Base-by-base conservation (phyloP, 2,329 filamentous ascomycete species). In the Parasarocladium wereldwijsianum region DNA sequence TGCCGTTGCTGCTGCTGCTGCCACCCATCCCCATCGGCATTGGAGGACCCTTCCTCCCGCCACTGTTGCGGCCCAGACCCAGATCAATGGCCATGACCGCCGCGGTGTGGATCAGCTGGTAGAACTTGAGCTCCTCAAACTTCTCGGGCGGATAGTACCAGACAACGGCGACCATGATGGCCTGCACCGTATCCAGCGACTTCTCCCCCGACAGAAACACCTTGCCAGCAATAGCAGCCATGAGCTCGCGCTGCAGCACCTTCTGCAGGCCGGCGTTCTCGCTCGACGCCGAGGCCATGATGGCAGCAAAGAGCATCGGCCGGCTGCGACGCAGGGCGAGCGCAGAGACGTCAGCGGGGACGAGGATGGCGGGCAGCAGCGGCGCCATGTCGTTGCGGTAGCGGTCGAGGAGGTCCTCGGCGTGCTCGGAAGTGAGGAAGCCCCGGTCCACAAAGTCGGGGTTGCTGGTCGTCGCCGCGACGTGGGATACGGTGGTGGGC, bases 121-220 rank as follows among this genome's bases (percentile, higher is more conserved):
- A 93, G 49, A 90, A 92, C 47, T 90, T 90, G 44, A 87, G 70
- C 53, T 90, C 79, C 44, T 92, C 82, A 35, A 81, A 81, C 42
- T 80, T 69, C 40, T 87, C 76, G 0, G 84, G 84, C 11, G 83
- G 82, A 49, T 74, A 75, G 49, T 93, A 92, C 81, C 84, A 93
- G 13, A 85, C 67, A n/a, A 76, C 72, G 6, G 72, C 64, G 4
- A 93, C 59, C 34, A 82, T 66, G 23, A 93, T 57, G 2, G 81
- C 70, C 53, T 93, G 85, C 7, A 92, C 71, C 6, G 93, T 60
- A 50, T 93, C 85, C 12, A 93, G 54, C 20, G 70, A 82, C 58
- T 92, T 93, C 42, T 84, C 75, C 9, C 81, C 83, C 6, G 70
- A 67, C 17, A 84, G 59, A 40, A 90, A 67, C 23, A 87, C 66